phyloP scores from a whole-genome alignment of 2,329 filamentous ascomycete genomes.

The Trichoderma koningiopsis region DNA sequence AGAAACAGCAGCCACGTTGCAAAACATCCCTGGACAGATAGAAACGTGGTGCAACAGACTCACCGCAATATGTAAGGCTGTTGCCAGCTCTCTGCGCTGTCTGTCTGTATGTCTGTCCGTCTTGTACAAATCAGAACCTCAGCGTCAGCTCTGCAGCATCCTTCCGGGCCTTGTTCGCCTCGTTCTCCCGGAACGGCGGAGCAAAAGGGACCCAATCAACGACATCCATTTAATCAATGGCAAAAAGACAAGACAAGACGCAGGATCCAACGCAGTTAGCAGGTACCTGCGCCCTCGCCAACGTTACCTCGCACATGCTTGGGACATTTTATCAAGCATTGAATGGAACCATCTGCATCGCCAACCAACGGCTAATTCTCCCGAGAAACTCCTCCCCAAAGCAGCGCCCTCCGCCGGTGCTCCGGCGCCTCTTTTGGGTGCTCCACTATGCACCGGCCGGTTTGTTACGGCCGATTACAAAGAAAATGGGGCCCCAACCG shows the following conservation, averaged over 20 bases:
- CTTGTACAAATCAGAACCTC: neutral
- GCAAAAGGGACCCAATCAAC: neutral
- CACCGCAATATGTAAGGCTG: slow-evolving; percentile 12
- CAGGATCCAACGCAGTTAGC: slow-evolving; percentile 4
- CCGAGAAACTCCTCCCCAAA: slow-evolving; percentile 16
- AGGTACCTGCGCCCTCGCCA: slow-evolving; percentile 20
- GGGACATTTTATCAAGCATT: slow-evolving; percentile 11
- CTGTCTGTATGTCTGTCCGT: neutral
- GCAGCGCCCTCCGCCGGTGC: slow-evolving; percentile 21
- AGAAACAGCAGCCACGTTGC: slow-evolving; percentile 19
- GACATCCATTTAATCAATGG: neutral
- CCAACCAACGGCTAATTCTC: neutral
- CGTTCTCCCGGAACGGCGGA: slow-evolving; percentile 4
- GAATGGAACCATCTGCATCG: too few relatives aligned
- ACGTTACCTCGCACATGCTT: slow-evolving; percentile 1
- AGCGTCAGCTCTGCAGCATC: neutral
- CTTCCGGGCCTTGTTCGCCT: slow-evolving; percentile 1
- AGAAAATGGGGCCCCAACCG: slow-evolving; percentile 18
- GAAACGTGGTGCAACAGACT: neutral
- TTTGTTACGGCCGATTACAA: neutral
- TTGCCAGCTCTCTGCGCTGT: neutral
- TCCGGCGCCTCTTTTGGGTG: neutral
- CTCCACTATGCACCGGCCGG: slow-evolving; percentile 14
- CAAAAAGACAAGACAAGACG: neutral
- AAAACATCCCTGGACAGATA: neutral